Conservation (phyloP, 2,329 filamentous ascomycete genomes). For the Elsinoe necatrix region DNA sequence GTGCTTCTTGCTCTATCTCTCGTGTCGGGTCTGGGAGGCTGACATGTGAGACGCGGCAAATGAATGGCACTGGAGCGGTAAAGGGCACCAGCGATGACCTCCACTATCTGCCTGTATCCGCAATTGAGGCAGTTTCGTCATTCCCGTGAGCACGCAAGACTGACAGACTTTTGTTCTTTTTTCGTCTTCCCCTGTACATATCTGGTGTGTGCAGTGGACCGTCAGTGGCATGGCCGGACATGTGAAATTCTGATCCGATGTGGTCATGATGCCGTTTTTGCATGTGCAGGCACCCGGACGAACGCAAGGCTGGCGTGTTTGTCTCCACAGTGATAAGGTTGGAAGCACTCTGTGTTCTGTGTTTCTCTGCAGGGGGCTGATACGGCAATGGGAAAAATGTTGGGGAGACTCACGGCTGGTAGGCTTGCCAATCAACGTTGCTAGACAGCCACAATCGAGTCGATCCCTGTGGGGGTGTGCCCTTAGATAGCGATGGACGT, state of each 20-base stretch:
- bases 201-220: background rate
- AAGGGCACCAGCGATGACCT: background rate
- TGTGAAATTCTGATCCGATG: background rate
- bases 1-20: background rate
- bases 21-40: background rate
- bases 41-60: slow-evolving; percentile 9
- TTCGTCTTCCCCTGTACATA: background rate
- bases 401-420: background rate
- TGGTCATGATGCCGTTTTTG: slow-evolving; percentile 8
- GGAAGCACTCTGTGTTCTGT: background rate
- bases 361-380: slow-evolving; percentile 2
- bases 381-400: background rate
- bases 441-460: slow-evolving; percentile 2
- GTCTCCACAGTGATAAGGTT: slow-evolving; percentile 6
- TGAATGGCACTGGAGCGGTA: background rate
- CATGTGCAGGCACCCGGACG: slow-evolving; percentile 3
- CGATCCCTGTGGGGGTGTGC: background rate
- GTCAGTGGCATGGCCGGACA: background rate
- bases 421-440: slow-evolving; percentile 7
- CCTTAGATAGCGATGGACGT: background rate
- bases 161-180: slow-evolving; percentile 1
- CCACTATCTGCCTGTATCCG: background rate
- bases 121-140: slow-evolving; percentile 5
- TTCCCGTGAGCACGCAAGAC: slow-evolving; percentile 7
- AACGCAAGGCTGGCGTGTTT: slow-evolving; percentile 7